These are phyloP conservation scores for Sambucus nigra DNA, from an alignment of 129 eudicot species.

Conservation along the genomic window DNA sequence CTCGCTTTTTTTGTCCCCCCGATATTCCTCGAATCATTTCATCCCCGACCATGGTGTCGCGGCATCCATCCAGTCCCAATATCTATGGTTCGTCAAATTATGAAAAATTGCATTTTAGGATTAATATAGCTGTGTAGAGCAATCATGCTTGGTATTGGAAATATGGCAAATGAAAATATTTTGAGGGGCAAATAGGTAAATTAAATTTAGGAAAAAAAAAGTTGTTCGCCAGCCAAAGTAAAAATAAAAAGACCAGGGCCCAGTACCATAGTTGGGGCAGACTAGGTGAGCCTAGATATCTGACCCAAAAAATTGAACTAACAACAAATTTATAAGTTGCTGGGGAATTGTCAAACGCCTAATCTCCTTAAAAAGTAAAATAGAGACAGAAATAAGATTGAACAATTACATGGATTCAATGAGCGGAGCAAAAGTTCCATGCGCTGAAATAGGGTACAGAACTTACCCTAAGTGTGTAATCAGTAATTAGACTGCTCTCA, in stretches of 20 bases:
- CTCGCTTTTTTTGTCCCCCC: conserved; percentile 89
- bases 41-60: conserved; percentile 86
- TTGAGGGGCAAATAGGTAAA: not conserved
- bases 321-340: not conserved
- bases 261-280: not conserved
- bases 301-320: not conserved
- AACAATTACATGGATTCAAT: not conserved
- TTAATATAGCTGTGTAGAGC: not conserved
- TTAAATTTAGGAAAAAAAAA: not conserved
- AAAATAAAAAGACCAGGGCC: not conserved
- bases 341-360: not conserved
- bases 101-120: not conserved
- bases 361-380: not conserved
- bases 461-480: conserved; percentile 71
- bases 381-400: not conserved
- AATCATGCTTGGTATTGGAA: too few species aligned
- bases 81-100: conserved; percentile 29
- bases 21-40: conserved; percentile 80
- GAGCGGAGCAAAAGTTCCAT: not conserved
- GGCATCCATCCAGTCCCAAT: conserved; percentile 74
- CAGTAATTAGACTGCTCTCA: conserved; percentile 64
- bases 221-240: not conserved
- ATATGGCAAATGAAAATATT: too few species aligned
- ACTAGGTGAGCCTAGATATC: not conserved
- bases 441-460: not conserved